These are phyloP conservation scores for Tolypocladium guangdongense DNA, from an alignment of 2,329 filamentous ascomycete species.

Conservation along the genomic window DNA sequence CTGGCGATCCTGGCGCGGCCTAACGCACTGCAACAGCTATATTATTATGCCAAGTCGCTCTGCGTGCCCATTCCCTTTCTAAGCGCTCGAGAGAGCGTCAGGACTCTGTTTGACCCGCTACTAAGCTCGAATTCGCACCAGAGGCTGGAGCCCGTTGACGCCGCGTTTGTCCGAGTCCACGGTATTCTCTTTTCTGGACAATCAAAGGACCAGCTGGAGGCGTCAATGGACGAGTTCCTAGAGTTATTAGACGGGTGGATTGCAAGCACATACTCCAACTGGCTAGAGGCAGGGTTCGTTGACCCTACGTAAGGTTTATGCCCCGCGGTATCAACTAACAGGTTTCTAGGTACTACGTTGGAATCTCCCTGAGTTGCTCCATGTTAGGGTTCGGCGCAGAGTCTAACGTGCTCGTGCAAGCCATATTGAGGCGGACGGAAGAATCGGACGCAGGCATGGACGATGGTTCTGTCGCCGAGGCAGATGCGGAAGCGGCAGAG, in stretches of 20 bases:
- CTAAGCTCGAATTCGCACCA: conserved; percentile 24
- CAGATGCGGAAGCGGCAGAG: conserved; percentile 9
- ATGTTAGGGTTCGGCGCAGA: conserved; percentile 25
- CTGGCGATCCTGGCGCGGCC: conserved; percentile 68
- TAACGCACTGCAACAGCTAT: conserved; percentile 59
- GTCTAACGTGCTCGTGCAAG: conserved; percentile 33
- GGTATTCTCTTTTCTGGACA: conserved; percentile 51
- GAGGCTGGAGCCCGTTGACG: conserved; percentile 34
- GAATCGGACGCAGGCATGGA: conserved; percentile 16
- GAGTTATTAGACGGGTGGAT: conserved; percentile 47
- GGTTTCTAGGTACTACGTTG: conserved; percentile 18
- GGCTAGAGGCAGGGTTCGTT: conserved; percentile 36
- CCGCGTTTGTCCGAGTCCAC: conserved; percentile 51
- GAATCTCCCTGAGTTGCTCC: conserved; percentile 19
- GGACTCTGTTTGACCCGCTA: conserved; percentile 56
- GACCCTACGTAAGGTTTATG: too few relatives aligned
- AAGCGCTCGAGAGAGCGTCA: conserved; percentile 58
- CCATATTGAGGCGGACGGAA: conserved; percentile 17
- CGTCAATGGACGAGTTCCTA: conserved; percentile 38
- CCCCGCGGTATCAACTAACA: conserved; percentile 3
- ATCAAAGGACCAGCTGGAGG: conserved; percentile 32
- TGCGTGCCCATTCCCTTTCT: conserved; percentile 57
- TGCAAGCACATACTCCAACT: conserved; percentile 31
- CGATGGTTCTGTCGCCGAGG: conserved; percentile 12
- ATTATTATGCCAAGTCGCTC: conserved; percentile 60